phyloP scores from a whole-genome alignment of 306 rosid species.

The cucumber (Cucumis sativus) region Cucumber_9930_V3 NC_026655.2:4270001-4270500 shows the following conservation, averaged over 20 bases:
- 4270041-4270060: not conserved
- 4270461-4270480: not conserved
- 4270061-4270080: not conserved
- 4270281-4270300: not conserved
- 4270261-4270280: not conserved
- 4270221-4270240: not conserved
- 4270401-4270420: not conserved
- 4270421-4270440: not conserved
- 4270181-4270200: not conserved
- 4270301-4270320: too few species aligned
- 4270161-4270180: not conserved
- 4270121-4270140: not conserved
- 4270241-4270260: not conserved
- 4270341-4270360: not conserved
- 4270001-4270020: not conserved
- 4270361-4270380: not conserved
- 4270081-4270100: not conserved
- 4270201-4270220: not conserved
- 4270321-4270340: too few species aligned
- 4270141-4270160: not conserved
- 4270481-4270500: not conserved
- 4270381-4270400: constrained; percentile 5
- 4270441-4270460: not conserved
- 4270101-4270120: not conserved
- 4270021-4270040: not conserved